Base-by-base conservation (phyloP, 306 rosid species). In the Pyrus betulifolia region DNA sequence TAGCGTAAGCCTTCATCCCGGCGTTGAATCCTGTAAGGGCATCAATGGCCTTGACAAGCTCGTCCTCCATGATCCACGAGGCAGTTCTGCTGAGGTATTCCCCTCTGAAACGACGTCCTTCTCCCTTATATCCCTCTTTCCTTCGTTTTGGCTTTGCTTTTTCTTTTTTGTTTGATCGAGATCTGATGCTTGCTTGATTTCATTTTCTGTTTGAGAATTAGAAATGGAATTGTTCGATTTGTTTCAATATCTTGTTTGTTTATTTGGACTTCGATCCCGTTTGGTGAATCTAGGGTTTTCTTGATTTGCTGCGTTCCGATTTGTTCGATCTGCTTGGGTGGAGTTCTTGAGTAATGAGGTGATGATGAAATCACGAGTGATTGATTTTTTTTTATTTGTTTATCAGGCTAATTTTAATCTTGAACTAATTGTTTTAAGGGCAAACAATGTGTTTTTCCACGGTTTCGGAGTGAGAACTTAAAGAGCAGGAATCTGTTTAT, bases 21-120 rank as follows among this genome's bases (percentile, higher is more conserved):
- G 77, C 71, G 77, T 74, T 5, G 87, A 85, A 15, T 49, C 87
- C 33, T n/a, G 49, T 80, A 94, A 87, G 59, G 97, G 93, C 82
- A 2, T 79, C 86, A 90, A 90, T 84, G 97, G 95, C 73, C 84
- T 86, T 61, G 83, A 86, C 45, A 83, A 83, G 85, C 61, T 78
- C 42, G 62, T 83, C 66, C 87, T 86, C 66, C 87, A 83, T 27
- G 89, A 84, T 22, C 71, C 87, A 12, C 85, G 87, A 51, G 85
- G 89, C 68, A 74, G 81, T 72, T 54, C 60, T 30, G 85, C 89
- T 15, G 87, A 86, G 89, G 89, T 85, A 73, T 40, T 9, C 11
- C 19, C 38, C 44, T 2, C 33, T 11, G 1, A 51, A 15, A 33
- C 71, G 72, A 31, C 80, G 60, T 90, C 80, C 45, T 92, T 27